Percentiles rank a stretch among this genome's conserved stretches.
Conservation (phyloP, 2,329 filamentous ascomycete genomes). For the Penicillium sp. region DNA sequence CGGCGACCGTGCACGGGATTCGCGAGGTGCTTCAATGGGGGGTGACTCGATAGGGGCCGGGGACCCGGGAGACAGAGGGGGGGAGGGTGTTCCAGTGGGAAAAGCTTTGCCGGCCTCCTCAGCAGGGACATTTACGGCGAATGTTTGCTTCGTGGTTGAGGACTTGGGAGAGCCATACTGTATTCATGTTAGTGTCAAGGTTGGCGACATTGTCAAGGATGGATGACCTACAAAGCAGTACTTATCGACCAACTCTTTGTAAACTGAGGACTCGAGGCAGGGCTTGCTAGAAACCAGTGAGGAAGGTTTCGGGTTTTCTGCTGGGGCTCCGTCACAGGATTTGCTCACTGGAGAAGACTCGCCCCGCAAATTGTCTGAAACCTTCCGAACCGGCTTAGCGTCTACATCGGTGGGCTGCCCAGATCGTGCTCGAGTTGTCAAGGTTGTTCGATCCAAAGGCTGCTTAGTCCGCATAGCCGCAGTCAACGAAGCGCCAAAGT, state of each 20-base stretch:
- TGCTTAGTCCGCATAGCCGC: constrained; percentile 69
- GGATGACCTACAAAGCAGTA: constrained; percentile 90
- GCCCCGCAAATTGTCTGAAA: constrained; percentile 11
- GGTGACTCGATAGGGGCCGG: constrained; percentile 14
- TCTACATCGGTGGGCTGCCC: constrained; percentile 34
- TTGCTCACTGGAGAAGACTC: constrained; percentile 22
- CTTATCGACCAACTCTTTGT: constrained; percentile 96
- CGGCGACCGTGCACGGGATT: constrained; percentile 6
- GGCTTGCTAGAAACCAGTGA: constrained; percentile 62
- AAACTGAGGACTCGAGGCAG: constrained; percentile 80
- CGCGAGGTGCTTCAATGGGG: constrained; percentile 10
- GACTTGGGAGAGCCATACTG: constrained; percentile 54
- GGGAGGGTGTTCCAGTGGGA: constrained; percentile 21
- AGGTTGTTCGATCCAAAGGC: constrained; percentile 64
- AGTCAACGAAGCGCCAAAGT: constrained; percentile 88
- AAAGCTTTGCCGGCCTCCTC: constrained; percentile 11
- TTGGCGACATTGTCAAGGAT: not conserved
- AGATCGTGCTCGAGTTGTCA: constrained; percentile 56
- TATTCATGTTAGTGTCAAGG: constrained; percentile 11
- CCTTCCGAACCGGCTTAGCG: constrained; percentile 11
- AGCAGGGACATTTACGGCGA: constrained; percentile 12
- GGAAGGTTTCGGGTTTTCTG: constrained; percentile 48
- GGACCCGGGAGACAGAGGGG: constrained; percentile 27
- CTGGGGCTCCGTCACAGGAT: constrained; percentile 10
- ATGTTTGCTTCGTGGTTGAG: constrained; percentile 22